phyloP scores from a whole-genome alignment of 2,329 filamentous ascomycete species.

The Trichoderma atroviride region DNA sequence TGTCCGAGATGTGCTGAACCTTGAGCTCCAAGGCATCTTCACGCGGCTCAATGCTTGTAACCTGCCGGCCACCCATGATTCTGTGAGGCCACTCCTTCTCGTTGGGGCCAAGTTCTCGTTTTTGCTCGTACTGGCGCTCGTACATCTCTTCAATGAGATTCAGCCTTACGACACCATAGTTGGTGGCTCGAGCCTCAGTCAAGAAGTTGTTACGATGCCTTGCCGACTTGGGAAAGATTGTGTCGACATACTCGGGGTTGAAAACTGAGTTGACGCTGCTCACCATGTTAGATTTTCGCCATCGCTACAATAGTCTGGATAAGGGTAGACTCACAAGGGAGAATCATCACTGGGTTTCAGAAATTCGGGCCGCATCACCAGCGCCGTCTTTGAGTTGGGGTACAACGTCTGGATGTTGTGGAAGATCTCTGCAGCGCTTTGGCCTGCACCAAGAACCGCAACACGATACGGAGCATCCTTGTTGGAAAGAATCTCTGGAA shows the following conservation, averaged over 20 bases:
- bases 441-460: conserved; percentile 84
- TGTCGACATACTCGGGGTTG: conserved; percentile 82
- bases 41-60: conserved; percentile 62
- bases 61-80: conserved; percentile 70
- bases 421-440: conserved; percentile 95
- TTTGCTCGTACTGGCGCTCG: conserved; percentile 84
- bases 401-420: conserved; percentile 82
- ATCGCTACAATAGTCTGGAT: not conserved
- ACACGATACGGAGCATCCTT: conserved; percentile 66
- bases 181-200: conserved; percentile 76
- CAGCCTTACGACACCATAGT: conserved; percentile 93
- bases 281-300: conserved; percentile 34
- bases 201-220: conserved; percentile 63
- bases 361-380: conserved; percentile 83
- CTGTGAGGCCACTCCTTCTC: conserved; percentile 79
- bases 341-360: conserved; percentile 92
- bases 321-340: conserved; percentile 69
- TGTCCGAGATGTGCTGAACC: conserved; percentile 52
- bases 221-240: conserved; percentile 69
- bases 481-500: conserved; percentile 61
- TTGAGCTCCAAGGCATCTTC: conserved; percentile 60
- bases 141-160: conserved; percentile 88
- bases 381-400: conserved; percentile 74
- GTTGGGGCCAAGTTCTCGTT: conserved; percentile 67
- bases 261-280: conserved; percentile 91